These are phyloP conservation scores for Apiotrichum laibachii DNA, from an alignment of 1,284 basidiomycete species.

Conservation along the genomic window DNA sequence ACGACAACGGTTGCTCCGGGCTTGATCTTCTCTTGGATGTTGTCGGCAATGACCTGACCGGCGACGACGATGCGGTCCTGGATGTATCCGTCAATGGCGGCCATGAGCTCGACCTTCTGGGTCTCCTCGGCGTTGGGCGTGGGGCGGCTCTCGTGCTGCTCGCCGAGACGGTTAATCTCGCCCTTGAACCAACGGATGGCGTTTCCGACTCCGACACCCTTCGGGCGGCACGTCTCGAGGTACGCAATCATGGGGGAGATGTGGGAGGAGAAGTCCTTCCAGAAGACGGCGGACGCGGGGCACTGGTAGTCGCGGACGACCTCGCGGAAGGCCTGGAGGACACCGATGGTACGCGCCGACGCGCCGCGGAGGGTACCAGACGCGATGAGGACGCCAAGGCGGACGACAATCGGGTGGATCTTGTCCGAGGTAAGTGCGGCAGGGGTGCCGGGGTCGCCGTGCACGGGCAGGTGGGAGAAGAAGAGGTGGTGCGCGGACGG, in stretches of 20 bases:
- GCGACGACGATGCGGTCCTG: conserved; percentile 90
- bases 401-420: conserved; percentile 48
- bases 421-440: conserved; percentile 33
- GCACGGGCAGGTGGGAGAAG: conserved; percentile 67
- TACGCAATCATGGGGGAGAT: conserved; percentile 52
- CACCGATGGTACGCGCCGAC: conserved; percentile 53
- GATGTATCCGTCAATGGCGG: conserved; percentile 89
- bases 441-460: conserved; percentile 34
- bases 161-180: conserved; percentile 88
- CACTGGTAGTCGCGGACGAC: conserved; percentile 49
- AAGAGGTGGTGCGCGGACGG: conserved; percentile 26
- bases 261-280: conserved; percentile 48
- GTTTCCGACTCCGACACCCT: conserved; percentile 52
- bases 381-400: conserved; percentile 47
- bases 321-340: conserved; percentile 54
- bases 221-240: conserved; percentile 50
- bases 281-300: conserved; percentile 46
- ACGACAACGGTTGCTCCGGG: conserved; percentile 90
- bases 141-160: conserved; percentile 74
- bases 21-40: conserved; percentile 87
- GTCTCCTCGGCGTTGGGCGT: conserved; percentile 75
- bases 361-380: conserved; percentile 48
- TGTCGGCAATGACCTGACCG: conserved; percentile 86
- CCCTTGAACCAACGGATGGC: conserved; percentile 75
- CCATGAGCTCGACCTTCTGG: conserved; percentile 82